A percentile compares a stretch with the other conserved stretches of the same genome.
These are phyloP conservation scores for Verticillium albo-atrum DNA, from an alignment of 2,329 filamentous ascomycete genomes.

Conservation along the genomic window DNA sequence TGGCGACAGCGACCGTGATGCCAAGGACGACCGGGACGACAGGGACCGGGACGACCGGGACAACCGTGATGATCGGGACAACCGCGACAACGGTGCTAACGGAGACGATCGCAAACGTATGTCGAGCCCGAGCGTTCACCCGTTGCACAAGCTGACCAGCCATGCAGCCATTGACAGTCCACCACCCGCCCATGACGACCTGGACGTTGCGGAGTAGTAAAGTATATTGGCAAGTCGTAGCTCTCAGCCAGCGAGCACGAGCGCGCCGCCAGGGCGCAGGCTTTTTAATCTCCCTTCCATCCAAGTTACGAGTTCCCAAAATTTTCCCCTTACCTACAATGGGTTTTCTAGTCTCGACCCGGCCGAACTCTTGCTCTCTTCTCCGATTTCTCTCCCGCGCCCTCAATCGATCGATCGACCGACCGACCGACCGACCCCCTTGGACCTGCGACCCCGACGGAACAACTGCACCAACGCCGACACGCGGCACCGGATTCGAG, in stretches of 20 bases:
- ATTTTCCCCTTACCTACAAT: constrained; percentile 10
- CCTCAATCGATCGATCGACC: neutral
- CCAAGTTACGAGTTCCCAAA: constrained; percentile 7
- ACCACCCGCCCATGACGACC: constrained; percentile 82
- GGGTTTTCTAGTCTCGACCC: constrained; percentile 13
- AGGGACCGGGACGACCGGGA: constrained; percentile 76
- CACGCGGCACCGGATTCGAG: neutral
- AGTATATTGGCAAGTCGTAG: constrained; percentile 10
- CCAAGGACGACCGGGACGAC: constrained; percentile 65
- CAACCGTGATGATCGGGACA: constrained; percentile 80
- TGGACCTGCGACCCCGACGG: neutral
- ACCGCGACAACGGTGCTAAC: constrained; percentile 73
- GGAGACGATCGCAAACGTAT: constrained; percentile 89
- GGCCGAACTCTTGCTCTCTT: constrained; percentile 4
- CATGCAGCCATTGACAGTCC: constrained; percentile 63
- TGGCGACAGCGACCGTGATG: constrained; percentile 43
- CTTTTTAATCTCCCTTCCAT: neutral
- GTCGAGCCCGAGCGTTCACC: constrained; percentile 20
- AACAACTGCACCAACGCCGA: neutral
- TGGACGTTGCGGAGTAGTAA: constrained; percentile 82
- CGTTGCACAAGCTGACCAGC: constrained; percentile 1
- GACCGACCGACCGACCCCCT: neutral
- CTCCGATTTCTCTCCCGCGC: constrained; percentile 1
- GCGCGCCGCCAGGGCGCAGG: neutral
- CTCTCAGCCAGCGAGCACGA: neutral